Base-by-base conservation (phyloP, 2,329 filamentous ascomycete species). In the Phaeosphaeriaceae sp. region DNA sequence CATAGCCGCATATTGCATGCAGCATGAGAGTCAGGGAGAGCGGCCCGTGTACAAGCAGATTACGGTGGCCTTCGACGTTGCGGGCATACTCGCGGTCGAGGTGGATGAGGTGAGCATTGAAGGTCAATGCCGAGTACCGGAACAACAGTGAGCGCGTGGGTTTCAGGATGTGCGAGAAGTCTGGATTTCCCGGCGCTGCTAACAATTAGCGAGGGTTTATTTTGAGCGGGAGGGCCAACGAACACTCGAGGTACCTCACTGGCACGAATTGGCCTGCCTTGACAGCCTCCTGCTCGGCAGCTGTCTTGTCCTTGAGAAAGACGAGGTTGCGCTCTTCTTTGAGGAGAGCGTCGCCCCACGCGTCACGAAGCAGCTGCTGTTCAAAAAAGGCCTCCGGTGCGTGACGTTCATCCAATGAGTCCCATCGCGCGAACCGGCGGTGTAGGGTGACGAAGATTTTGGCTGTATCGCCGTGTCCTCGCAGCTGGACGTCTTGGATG, bases 31-130 rank as follows among this genome's bases (percentile, higher is more conserved):
- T 89, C 42, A 96, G 83, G 1, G 87, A 88, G 53, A 99, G 81
- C 0, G 95, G 94, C 0, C 95, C 95, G 70, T 98, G 95, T 54
- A 98, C 91, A 17, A 98, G 84, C 24, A 92, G 81, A 59, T 88
- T 86, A 5, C 84, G 84, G 74, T 96, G 89, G 11, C 91, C 91
- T 76, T 98, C 95, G 13, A 88, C 81, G 13, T 85, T 80, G 41
- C 84, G 84, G 51, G 88, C 88, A 78, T 92, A 96, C 45, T 83
- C 72, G 1, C 84, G 85, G 75, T 97, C 91, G 21, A 96, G 83
- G 78, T 99, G 95, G 67, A 99, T 97, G 17, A 85, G 83, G 78
- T 99, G 95, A 1, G 92, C 92, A 77, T 99, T 99, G 82, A 92
- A 93, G 2, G 91, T 94, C 33, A 85, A 63, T 19, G 93, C 93